These are phyloP conservation scores for Sistotremastrum suecicum DNA, from an alignment of 768 basidiomycete genomes.

Conservation along the genomic window DNA sequence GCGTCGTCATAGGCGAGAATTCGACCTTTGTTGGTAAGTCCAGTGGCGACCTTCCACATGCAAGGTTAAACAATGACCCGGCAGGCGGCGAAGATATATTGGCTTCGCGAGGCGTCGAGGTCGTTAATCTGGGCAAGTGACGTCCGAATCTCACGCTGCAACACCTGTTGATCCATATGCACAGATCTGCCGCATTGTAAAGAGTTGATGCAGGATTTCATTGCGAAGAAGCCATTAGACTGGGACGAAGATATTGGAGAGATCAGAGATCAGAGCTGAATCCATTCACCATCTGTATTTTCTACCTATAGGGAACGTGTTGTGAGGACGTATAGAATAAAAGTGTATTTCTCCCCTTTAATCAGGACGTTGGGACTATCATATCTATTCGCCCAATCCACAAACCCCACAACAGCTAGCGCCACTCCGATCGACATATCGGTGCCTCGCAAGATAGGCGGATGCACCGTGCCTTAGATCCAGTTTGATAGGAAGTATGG, in stretches of 20 bases:
- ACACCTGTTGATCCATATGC: conserved; percentile 4
- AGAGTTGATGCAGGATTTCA: conserved; percentile 41
- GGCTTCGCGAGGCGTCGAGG: conserved; percentile 36
- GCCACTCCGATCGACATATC: no score
- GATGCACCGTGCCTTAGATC: no score
- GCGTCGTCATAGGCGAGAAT: conserved; percentile 56
- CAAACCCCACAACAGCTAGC: no score
- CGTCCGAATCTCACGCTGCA: not conserved
- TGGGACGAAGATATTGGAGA: conserved; percentile 56
- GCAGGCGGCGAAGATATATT: conserved; percentile 36
- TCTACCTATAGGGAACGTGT: no score
- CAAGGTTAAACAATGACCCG: no score
- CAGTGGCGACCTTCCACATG: not conserved
- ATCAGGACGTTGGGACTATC: no score
- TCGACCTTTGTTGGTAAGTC: conserved; percentile 27
- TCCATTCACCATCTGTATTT: no score
- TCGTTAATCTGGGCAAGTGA: conserved; percentile 23
- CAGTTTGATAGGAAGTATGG: no score
- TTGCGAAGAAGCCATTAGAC: conserved; percentile 37
- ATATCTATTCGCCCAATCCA: no score
- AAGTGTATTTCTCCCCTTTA: no score
- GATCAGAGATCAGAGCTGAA: not conserved
- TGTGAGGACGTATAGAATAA: no score
- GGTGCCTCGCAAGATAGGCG: no score
- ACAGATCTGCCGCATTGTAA: conserved; percentile 35